Evolutionary conservation across 305 asterid genomes (phyloP).

Genomic region (Lippia alba): DNA sequence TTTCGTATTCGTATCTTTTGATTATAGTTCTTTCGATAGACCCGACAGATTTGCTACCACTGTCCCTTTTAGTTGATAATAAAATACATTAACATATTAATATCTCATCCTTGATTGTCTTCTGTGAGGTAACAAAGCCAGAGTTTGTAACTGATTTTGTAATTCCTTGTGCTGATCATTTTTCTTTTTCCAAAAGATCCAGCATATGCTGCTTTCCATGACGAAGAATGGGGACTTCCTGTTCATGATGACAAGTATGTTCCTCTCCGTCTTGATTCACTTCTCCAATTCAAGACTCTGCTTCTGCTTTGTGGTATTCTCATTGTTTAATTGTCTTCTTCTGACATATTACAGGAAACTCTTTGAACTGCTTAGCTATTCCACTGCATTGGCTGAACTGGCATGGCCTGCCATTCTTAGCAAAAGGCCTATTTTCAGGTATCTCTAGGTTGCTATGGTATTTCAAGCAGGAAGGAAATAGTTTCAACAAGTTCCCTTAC

Average conservation of each 20-base stretch:
- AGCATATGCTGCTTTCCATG: conserved; percentile 73
- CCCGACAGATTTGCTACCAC: background rate
- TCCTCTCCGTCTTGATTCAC: conserved; percentile 26
- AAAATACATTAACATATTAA: background rate
- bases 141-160: conserved; percentile 6
- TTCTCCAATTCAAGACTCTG: conserved; percentile 12
- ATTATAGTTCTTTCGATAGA: conserved; percentile 1
- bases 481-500: conserved; percentile 24
- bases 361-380: conserved; percentile 81
- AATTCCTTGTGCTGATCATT: conserved; percentile 43
- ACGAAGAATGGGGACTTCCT: conserved; percentile 94
- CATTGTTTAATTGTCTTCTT: conserved; percentile 30
- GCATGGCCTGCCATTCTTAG: conserved; percentile 81
- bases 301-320: conserved; percentile 33
- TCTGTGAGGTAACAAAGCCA: conserved; percentile 3
- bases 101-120: conserved; percentile 2
- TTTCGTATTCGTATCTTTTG: background rate
- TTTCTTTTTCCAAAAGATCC: conserved; percentile 55
- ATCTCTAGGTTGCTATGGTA: conserved; percentile 33
- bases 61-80: background rate
- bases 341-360: conserved; percentile 65
- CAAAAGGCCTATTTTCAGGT: conserved; percentile 77
- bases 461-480: conserved; percentile 31
- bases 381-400: conserved; percentile 86
- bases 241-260: conserved; percentile 77